Percentiles rank a stretch among this genome's conserved stretches.
These are phyloP conservation scores for Ceratobasidium sp. DNA, from an alignment of 1,284 basidiomycete species.

Conservation along the genomic window DNA sequence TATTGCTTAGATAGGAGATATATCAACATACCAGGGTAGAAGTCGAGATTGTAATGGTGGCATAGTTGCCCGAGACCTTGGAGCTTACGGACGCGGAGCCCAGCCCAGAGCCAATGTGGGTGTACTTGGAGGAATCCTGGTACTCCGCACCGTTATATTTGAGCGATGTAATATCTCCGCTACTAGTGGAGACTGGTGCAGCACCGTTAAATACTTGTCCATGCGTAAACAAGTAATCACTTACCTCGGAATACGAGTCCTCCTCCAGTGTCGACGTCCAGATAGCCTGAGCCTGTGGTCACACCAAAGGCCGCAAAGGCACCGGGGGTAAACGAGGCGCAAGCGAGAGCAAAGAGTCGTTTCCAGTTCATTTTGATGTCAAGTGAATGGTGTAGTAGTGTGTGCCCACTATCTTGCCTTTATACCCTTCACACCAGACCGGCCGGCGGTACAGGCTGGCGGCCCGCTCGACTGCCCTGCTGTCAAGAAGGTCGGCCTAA, in stretches of 20 bases:
- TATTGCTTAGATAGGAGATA: background rate
- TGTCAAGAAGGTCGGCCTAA: slow-evolving; percentile 6
- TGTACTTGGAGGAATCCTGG: slow-evolving; percentile 40
- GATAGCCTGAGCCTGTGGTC: slow-evolving; percentile 28
- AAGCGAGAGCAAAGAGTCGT: slow-evolving; percentile 26
- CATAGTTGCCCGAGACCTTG: slow-evolving; percentile 44
- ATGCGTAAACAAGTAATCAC: background rate
- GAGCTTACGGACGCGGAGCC: slow-evolving; percentile 43
- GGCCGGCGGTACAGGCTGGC: background rate
- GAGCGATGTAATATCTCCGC: slow-evolving; percentile 47
- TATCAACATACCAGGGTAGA: slow-evolving; percentile 31
- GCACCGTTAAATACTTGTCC: background rate
- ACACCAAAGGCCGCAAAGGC: slow-evolving; percentile 46
- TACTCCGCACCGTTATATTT: slow-evolving; percentile 42
- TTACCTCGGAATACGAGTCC: slow-evolving; percentile 44
- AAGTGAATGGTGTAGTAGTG: background rate
- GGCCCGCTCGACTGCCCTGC: background rate
- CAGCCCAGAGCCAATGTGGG: slow-evolving; percentile 45
- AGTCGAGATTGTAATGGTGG: slow-evolving; percentile 35
- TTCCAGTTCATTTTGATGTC: slow-evolving; percentile 36
- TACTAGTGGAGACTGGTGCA: slow-evolving; percentile 23
- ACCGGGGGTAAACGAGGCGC: slow-evolving; percentile 3
- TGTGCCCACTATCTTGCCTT: background rate
- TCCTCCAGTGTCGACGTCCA: slow-evolving; percentile 43
- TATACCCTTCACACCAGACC: background rate